phyloP scores from a whole-genome alignment of 495 filamentous ascomycete genomes.

The Aspergillus egyptiacus region DNA sequence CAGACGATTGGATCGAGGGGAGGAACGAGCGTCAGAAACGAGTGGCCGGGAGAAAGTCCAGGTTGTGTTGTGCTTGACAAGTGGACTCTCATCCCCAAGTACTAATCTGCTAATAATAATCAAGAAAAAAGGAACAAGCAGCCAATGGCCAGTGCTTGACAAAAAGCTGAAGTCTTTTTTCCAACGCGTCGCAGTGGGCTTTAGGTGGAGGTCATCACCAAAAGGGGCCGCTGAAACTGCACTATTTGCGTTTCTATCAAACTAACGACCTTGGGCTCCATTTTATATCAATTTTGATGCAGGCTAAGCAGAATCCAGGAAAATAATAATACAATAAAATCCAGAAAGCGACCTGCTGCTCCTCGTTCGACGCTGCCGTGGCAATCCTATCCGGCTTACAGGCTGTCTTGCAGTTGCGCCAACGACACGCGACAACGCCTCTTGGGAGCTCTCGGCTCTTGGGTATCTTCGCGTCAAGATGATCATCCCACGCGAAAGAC shows the following conservation, averaged over 20 bases:
- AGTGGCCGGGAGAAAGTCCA: slow-evolving; percentile 3
- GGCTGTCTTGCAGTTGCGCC: no score
- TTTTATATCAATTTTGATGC: not conserved
- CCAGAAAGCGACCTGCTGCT: no score
- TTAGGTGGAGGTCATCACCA: not conserved
- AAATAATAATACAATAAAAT: not conserved
- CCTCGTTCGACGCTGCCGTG: no score
- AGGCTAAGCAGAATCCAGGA: not conserved
- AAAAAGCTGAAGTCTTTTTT: slow-evolving; percentile 1
- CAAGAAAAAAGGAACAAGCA: slow-evolving; percentile 2
- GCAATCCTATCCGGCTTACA: no score
- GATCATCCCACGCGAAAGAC: no score
- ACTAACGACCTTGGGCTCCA: not conserved
- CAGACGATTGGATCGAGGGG: slow-evolving; percentile 10
- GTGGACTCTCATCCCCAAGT: not conserved
- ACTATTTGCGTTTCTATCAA: slow-evolving; percentile 2
- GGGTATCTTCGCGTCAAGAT: no score
- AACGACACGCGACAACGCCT: no score
- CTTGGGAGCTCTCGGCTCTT: no score
- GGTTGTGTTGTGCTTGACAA: not conserved
- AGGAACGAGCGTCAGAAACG: slow-evolving; percentile 17
- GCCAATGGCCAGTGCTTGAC: not conserved
- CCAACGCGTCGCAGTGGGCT: slow-evolving; percentile 6
- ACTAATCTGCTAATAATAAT: no score
- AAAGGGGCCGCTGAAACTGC: slow-evolving; percentile 1